These are phyloP conservation scores for Geranomyces michiganensis DNA, from an alignment of 192 early-diverging fungal species.

Conservation along the genomic window DNA sequence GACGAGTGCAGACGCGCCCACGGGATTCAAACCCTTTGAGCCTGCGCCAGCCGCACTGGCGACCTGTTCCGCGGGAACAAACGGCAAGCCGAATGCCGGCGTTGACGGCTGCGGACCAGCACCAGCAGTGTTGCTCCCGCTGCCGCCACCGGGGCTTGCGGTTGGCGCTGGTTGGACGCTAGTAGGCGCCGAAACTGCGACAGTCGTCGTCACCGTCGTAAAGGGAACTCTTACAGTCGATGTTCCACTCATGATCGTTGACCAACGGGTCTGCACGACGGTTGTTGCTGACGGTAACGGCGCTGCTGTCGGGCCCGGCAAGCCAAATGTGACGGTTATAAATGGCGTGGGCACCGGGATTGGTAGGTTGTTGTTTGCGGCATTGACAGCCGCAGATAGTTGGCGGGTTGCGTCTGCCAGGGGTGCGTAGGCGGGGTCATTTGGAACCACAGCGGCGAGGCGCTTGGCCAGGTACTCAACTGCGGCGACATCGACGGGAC, in stretches of 20 bases:
- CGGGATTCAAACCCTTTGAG: too few species aligned
- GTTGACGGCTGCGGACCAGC: too few species aligned
- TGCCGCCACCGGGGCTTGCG: neutral
- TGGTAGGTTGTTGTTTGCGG: neutral
- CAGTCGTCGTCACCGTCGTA: conserved; percentile 3
- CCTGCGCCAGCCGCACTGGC: too few species aligned
- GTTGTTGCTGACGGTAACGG: neutral
- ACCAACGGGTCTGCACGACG: neutral
- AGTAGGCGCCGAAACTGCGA: neutral
- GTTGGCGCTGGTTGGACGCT: too few species aligned
- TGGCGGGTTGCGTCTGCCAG: conserved; percentile 9
- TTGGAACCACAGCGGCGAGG: neutral
- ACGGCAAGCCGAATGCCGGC: too few species aligned
- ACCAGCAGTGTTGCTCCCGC: neutral
- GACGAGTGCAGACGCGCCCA: too few species aligned
- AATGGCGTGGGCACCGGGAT: conserved; percentile 17
- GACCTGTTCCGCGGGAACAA: too few species aligned
- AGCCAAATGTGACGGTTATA: conserved; percentile 23
- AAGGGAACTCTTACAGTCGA: neutral
- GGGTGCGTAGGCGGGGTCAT: conserved; percentile 20
- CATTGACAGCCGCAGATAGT: conserved; percentile 10
- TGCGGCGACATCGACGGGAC: conserved; percentile 26
- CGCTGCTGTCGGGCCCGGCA: neutral
- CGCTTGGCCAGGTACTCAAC: conserved; percentile 22
- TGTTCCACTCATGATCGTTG: neutral